These are phyloP conservation scores for Brachypodium distachyon DNA, from an alignment of 202 grass and related monocot species.

Conservation along the genomic window DNA sequence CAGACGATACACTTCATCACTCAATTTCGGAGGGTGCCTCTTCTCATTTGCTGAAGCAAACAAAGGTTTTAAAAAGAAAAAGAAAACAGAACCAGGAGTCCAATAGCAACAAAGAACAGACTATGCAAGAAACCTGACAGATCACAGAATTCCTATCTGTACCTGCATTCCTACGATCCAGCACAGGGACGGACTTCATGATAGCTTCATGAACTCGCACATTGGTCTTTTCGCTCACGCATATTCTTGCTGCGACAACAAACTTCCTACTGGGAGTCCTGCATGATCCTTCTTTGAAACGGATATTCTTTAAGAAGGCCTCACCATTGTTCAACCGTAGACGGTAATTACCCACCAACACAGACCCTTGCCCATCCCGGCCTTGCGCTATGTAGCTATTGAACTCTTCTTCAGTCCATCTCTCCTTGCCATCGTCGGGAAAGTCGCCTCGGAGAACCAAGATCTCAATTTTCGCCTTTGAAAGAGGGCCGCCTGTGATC, in stretches of 20 bases:
- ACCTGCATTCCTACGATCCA: constrained; percentile 20
- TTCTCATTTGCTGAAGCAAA: constrained; percentile 32
- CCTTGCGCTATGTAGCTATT: not conserved
- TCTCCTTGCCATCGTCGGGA: not conserved
- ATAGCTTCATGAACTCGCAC: constrained; percentile 7
- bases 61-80: not conserved
- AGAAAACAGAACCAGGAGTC: not conserved
- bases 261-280: constrained; percentile 20
- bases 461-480: not conserved
- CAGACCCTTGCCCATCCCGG: not conserved
- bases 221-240: not conserved
- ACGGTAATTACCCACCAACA: constrained; percentile 7
- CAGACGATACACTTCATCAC: constrained; percentile 32
- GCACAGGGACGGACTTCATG: constrained; percentile 6
- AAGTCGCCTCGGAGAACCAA: constrained; percentile 19
- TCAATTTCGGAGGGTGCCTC: constrained; percentile 22
- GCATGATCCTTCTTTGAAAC: constrained; percentile 53
- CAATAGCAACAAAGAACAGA: not conserved
- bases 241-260: constrained; percentile 20
- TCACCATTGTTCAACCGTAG: constrained; percentile 13
- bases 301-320: constrained; percentile 1
- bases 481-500: not conserved
- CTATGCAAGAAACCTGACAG: not conserved
- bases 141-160: not conserved
- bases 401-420: constrained; percentile 23